Conservation (phyloP, 352 stramenopile genomes). For the Phytophthora ramorum region DNA sequence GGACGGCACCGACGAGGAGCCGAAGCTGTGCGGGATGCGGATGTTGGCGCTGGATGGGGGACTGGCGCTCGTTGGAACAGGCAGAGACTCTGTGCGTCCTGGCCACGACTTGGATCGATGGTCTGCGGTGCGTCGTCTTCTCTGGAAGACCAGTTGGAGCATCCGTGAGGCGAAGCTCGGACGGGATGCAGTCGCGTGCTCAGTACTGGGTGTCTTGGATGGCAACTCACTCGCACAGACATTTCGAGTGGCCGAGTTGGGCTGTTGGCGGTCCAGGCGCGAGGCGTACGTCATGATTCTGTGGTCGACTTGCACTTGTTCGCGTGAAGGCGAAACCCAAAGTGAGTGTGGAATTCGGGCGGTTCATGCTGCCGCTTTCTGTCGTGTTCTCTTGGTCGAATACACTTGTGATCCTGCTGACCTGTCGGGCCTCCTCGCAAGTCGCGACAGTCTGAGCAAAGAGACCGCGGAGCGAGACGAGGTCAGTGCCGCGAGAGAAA, state of each 20-base stretch:
- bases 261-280: background rate
- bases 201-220: background rate
- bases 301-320: background rate
- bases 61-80: background rate
- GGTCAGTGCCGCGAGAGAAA: background rate
- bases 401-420: constrained; percentile 4
- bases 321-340: background rate
- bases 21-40: constrained; percentile 7
- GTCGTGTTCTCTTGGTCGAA: background rate
- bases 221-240: background rate
- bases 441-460: background rate
- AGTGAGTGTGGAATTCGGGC: background rate
- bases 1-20: background rate
- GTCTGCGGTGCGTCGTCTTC: background rate
- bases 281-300: background rate
- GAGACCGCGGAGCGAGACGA: background rate
- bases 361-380: background rate
- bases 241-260: background rate
- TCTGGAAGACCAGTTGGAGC: constrained; percentile 22
- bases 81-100: constrained; percentile 4
- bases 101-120: constrained; percentile 27
- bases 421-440: background rate
- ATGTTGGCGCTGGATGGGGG: constrained; percentile 17
- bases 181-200: background rate
- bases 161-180: constrained; percentile 25